Percentiles rank a stretch among this genome's conserved stretches.
These are phyloP conservation scores for Physcia stellaris DNA, from an alignment of 495 filamentous ascomycete genomes.

Conservation along the genomic window DNA sequence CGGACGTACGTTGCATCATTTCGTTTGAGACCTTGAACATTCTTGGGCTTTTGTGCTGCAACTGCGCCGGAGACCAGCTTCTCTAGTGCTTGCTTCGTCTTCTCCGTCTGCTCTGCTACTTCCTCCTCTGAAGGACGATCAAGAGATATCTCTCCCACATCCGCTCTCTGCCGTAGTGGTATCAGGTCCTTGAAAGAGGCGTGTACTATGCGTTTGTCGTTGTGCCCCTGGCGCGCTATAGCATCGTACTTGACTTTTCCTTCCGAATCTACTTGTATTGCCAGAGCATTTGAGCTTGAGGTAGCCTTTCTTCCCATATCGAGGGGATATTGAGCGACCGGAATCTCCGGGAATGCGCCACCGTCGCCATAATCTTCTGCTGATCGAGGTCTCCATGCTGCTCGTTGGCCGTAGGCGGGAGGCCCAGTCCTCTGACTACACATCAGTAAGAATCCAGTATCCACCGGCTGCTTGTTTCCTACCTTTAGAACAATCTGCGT, in stretches of 20 bases:
- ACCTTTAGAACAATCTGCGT: slow-evolving; percentile 80
- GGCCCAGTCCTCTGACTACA: slow-evolving; percentile 57
- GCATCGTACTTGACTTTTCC: slow-evolving; percentile 95
- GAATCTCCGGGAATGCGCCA: slow-evolving; percentile 89
- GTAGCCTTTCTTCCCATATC: slow-evolving; percentile 79
- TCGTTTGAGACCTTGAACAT: slow-evolving; percentile 60
- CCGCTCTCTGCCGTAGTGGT: slow-evolving; percentile 80
- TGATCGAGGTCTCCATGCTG: slow-evolving; percentile 75
- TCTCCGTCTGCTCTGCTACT: slow-evolving; percentile 67
- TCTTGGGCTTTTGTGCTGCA: slow-evolving; percentile 90
- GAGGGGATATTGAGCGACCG: slow-evolving; percentile 87
- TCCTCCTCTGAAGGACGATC: slow-evolving; percentile 77
- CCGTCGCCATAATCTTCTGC: slow-evolving; percentile 92
- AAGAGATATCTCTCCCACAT: slow-evolving; percentile 86
- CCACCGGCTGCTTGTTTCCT: slow-evolving; percentile 10
- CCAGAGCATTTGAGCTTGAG: slow-evolving; percentile 70
- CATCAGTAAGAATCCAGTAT: background rate
- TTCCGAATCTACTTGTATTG: slow-evolving; percentile 77
- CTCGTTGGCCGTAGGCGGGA: slow-evolving; percentile 70
- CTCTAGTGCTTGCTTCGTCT: slow-evolving; percentile 74
- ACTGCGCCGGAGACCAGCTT: slow-evolving; percentile 74
- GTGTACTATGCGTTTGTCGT: slow-evolving; percentile 73
- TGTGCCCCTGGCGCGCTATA: slow-evolving; percentile 83
- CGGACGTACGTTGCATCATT: slow-evolving; percentile 87
- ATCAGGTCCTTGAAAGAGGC: slow-evolving; percentile 95